phyloP scores from a whole-genome alignment of 352 stramenopile genomes.

The Phytophthora pseudosyringae region DNA sequence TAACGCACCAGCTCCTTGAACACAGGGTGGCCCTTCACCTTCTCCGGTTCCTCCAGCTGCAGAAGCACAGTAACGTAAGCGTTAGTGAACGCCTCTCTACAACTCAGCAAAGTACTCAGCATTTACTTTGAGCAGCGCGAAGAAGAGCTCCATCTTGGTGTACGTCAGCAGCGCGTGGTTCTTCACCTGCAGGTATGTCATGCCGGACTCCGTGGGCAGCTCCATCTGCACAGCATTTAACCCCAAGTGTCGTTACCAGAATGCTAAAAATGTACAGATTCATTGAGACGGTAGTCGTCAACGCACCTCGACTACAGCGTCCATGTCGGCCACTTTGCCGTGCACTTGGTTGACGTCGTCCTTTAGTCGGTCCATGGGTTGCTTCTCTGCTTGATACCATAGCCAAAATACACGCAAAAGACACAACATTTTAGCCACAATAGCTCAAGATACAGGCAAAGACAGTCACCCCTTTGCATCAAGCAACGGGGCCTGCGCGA shows the following conservation, averaged over 20 bases:
- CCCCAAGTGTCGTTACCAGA: not conserved
- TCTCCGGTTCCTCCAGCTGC: slow-evolving; percentile 71
- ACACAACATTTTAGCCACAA: slow-evolving; percentile 11
- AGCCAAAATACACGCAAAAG: slow-evolving; percentile 16
- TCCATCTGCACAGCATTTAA: slow-evolving; percentile 47
- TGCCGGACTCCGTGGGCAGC: slow-evolving; percentile 63
- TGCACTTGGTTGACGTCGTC: slow-evolving; percentile 64
- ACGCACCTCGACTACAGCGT: slow-evolving; percentile 52
- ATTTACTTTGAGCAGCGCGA: slow-evolving; percentile 75
- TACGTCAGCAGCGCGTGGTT: slow-evolving; percentile 88
- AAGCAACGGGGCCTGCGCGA: not conserved
- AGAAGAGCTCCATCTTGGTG: slow-evolving; percentile 90
- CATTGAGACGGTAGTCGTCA: not conserved
- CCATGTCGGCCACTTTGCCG: slow-evolving; percentile 57
- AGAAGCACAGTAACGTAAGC: slow-evolving; percentile 1
- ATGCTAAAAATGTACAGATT: not conserved
- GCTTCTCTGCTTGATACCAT: slow-evolving; percentile 40
- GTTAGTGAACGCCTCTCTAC: not conserved
- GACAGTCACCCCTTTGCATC: slow-evolving; percentile 4
- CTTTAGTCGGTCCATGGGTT: slow-evolving; percentile 56
- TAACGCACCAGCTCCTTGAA: slow-evolving; percentile 89
- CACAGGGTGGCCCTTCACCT: slow-evolving; percentile 77
- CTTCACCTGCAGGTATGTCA: slow-evolving; percentile 88
- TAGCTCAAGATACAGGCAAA: not conserved
- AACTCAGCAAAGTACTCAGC: not conserved